These are phyloP conservation scores for Tricholoma bakamatsutake DNA, from an alignment of 768 basidiomycete genomes.

Conservation along the genomic window DNA sequence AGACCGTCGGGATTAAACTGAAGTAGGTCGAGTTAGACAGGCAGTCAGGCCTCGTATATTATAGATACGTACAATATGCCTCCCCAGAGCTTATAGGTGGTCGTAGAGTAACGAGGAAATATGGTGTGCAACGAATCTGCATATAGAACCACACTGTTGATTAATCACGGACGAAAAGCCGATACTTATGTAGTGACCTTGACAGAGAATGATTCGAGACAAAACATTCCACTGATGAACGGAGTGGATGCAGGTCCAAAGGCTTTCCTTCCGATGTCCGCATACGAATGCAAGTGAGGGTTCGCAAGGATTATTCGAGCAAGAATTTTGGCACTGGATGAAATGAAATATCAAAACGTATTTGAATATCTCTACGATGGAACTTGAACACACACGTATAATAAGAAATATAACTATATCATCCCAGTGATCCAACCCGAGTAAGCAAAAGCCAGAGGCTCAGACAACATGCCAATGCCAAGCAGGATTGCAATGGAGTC, in stretches of 20 bases:
- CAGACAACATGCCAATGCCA: constrained; percentile 85
- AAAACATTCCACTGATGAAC: constrained; percentile 69
- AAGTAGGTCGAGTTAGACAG: constrained; percentile 2
- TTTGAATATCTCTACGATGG: neutral
- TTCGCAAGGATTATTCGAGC: constrained; percentile 72
- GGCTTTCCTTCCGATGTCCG: constrained; percentile 85
- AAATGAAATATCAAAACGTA: neutral
- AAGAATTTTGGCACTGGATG: neutral
- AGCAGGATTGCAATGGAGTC: constrained; percentile 83
- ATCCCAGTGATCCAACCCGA: constrained; percentile 86
- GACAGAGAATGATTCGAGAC: constrained; percentile 81
- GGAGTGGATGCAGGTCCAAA: constrained; percentile 71
- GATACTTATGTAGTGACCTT: constrained; percentile 18
- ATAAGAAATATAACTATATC: constrained; percentile 71
- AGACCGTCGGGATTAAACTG: constrained; percentile 79
- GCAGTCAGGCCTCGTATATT: neutral
- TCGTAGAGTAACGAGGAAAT: constrained; percentile 57
- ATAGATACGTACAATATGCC: constrained; percentile 53
- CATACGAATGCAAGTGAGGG: constrained; percentile 68
- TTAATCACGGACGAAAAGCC: neutral
- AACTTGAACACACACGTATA: constrained; percentile 63
- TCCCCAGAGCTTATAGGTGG: constrained; percentile 72
- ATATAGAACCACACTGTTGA: constrained; percentile 69
- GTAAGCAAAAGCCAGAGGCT: constrained; percentile 87
- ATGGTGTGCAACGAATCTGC: constrained; percentile 81